Percentiles rank a stretch among this genome's conserved stretches.
Conservation (phyloP, 495 filamentous ascomycete genomes). For the Lasiosphaeria miniovina region DNA sequence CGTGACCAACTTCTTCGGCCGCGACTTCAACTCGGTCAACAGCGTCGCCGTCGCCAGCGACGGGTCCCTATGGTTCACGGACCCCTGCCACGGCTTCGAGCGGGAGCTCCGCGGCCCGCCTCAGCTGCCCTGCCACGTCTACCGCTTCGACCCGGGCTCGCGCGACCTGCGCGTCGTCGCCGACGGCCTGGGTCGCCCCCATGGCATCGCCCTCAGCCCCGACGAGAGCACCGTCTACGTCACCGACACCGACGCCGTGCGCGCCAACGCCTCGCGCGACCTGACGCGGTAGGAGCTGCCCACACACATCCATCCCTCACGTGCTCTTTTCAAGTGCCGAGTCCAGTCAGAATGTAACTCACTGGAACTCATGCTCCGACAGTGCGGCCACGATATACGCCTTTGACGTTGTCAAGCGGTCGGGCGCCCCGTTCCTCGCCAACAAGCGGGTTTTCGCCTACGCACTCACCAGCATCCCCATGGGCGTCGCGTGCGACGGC, state of each 20-base stretch:
- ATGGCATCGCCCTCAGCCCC: constrained; percentile 40
- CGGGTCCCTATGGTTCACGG: constrained; percentile 51
- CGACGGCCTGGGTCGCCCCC: constrained; percentile 42
- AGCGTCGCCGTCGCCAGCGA: constrained; percentile 37
- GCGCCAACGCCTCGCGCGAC: constrained; percentile 23
- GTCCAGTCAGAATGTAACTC: not conserved
- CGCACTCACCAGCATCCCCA: constrained; percentile 43
- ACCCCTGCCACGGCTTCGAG: constrained; percentile 41
- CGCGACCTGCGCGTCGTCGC: constrained; percentile 40
- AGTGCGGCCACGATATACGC: constrained; percentile 36
- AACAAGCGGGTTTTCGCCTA: constrained; percentile 53
- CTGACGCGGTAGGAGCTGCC: constrained; percentile 14
- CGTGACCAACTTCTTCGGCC: constrained; percentile 40
- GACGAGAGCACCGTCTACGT: constrained; percentile 41
- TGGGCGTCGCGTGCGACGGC: constrained; percentile 42
- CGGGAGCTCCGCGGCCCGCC: constrained; percentile 42
- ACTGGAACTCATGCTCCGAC: not conserved
- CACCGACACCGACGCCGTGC: constrained; percentile 38
- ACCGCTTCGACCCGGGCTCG: constrained; percentile 34
- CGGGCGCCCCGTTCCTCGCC: constrained; percentile 36
- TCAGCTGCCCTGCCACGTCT: constrained; percentile 45
- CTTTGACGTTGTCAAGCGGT: constrained; percentile 27
- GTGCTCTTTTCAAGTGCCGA: not conserved
- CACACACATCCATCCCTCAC: no score
- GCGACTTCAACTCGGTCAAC: constrained; percentile 48